phyloP scores from a whole-genome alignment of 192 early-diverging fungal genomes.

The Paraglomus occultum region DNA sequence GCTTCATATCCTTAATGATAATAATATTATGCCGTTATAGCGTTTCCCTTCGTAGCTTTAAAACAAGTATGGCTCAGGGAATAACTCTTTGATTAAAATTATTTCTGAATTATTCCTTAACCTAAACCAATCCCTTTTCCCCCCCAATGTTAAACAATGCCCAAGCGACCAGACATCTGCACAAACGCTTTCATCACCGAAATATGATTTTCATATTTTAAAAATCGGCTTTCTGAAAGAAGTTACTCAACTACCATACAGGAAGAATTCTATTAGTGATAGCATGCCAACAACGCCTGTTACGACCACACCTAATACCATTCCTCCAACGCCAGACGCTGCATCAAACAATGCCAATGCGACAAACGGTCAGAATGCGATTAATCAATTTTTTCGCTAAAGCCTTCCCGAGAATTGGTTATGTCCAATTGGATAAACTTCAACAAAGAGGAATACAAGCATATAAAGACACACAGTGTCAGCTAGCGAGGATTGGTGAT shows the following conservation, averaged over 20 bases:
- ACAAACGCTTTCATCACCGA: conserved; percentile 27
- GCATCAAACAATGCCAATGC: not conserved
- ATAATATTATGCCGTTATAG: conserved; percentile 9
- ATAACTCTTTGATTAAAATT: too few species aligned
- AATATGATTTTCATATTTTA: conserved; percentile 54
- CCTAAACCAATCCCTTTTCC: not conserved
- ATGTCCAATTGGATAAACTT: conserved; percentile 54
- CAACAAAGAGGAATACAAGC: conserved; percentile 52
- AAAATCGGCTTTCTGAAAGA: conserved; percentile 64
- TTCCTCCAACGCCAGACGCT: not conserved
- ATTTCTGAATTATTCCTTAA: not conserved
- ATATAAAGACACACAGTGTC: conserved; percentile 42
- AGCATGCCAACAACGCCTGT: not conserved
- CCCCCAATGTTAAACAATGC: conserved; percentile 38
- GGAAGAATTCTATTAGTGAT: conserved; percentile 17
- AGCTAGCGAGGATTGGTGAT: conserved; percentile 66
- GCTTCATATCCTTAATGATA: conserved; percentile 62
- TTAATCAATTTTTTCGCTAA: conserved; percentile 36
- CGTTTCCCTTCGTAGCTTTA: conserved; percentile 9
- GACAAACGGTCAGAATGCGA: conserved; percentile 14
- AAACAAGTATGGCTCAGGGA: not conserved
- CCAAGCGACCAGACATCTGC: conserved; percentile 20
- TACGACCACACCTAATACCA: not conserved
- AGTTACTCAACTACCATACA: conserved; percentile 34
- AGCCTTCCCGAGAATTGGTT: conserved; percentile 39